Conservation (phyloP, 1,284 basidiomycete species). For the Cystobasidiaceae sp. region DNA sequence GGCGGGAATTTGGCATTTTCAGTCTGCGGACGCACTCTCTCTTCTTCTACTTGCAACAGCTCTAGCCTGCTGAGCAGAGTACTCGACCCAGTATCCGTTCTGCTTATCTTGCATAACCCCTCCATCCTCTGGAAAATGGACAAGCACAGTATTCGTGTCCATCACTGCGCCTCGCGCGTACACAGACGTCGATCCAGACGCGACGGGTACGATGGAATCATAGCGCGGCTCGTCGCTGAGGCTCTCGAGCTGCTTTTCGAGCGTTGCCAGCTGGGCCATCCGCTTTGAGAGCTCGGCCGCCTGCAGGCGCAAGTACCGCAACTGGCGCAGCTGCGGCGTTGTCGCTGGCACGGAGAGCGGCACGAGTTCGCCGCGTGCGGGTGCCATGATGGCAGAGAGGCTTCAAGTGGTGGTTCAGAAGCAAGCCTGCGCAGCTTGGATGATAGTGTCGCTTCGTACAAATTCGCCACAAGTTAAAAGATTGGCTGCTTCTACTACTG, state of each 20-base stretch:
- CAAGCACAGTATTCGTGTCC: conserved; percentile 21
- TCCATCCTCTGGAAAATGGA: conserved; percentile 9
- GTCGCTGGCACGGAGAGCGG: conserved; percentile 21
- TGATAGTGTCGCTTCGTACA: too few species aligned
- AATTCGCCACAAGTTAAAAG: too few species aligned
- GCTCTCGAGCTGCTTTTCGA: conserved; percentile 13
- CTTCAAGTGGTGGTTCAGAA: too few species aligned
- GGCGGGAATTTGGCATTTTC: background rate
- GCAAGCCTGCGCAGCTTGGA: too few species aligned
- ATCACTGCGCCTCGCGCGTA: conserved; percentile 2
- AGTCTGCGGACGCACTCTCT: background rate
- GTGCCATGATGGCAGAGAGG: background rate
- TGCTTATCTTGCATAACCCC: background rate
- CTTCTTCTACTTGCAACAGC: conserved; percentile 9
- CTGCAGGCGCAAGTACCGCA: conserved; percentile 10
- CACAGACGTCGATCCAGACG: background rate
- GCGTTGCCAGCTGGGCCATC: background rate
- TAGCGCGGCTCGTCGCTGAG: conserved; percentile 17
- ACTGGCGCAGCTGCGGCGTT: conserved; percentile 9
- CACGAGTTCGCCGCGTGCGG: background rate
- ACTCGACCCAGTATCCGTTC: conserved; percentile 27
- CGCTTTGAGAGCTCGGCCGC: conserved; percentile 2
- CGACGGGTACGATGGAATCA: conserved; percentile 13
- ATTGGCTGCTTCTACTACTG: too few species aligned
- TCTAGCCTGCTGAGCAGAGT: conserved; percentile 19